A percentile compares a stretch with the other conserved stretches of the same genome.
phyloP scores from a whole-genome alignment of 2,329 filamentous ascomycete genomes.

The Hypoxylon sp. region DNA sequence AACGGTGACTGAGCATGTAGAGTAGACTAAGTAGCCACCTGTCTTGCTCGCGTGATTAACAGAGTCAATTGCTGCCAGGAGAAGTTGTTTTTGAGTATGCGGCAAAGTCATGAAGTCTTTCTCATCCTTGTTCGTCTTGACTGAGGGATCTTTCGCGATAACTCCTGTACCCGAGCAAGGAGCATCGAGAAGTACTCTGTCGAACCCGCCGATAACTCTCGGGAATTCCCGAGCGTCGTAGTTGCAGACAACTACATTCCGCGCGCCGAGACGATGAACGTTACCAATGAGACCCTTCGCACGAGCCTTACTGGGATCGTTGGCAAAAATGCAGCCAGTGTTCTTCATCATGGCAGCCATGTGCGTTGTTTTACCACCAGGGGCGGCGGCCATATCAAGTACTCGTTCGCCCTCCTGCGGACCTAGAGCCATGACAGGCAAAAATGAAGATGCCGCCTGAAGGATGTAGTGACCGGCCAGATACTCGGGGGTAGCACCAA shows the following conservation, averaged over 20 bases:
- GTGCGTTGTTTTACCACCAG: constrained; percentile 96
- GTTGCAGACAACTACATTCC: constrained; percentile 95
- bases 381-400: constrained; percentile 94
- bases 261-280: constrained; percentile 92
- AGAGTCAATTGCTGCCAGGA: constrained; percentile 94
- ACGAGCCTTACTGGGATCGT: constrained; percentile 94
- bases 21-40: constrained; percentile 96
- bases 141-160: constrained; percentile 94
- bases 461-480: constrained; percentile 98
- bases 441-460: constrained; percentile 95
- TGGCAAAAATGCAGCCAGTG: constrained; percentile 94
- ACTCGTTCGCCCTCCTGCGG: constrained; percentile 94
- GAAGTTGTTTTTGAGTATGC: constrained; percentile 93
- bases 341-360: constrained; percentile 98
- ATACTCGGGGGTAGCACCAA: constrained; percentile 97
- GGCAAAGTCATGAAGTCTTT: constrained; percentile 94
- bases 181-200: constrained; percentile 92
- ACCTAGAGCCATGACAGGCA: constrained; percentile 96
- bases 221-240: constrained; percentile 96
- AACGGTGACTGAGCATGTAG: constrained; percentile 93
- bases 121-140: constrained; percentile 99
- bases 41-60: constrained; percentile 93
- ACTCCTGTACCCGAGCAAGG: constrained; percentile 98
- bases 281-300: constrained; percentile 98
- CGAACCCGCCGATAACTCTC: constrained; percentile 94